Base-by-base conservation (phyloP, 108 stramenopile genomes). In the Seminavis robusta region DNA sequence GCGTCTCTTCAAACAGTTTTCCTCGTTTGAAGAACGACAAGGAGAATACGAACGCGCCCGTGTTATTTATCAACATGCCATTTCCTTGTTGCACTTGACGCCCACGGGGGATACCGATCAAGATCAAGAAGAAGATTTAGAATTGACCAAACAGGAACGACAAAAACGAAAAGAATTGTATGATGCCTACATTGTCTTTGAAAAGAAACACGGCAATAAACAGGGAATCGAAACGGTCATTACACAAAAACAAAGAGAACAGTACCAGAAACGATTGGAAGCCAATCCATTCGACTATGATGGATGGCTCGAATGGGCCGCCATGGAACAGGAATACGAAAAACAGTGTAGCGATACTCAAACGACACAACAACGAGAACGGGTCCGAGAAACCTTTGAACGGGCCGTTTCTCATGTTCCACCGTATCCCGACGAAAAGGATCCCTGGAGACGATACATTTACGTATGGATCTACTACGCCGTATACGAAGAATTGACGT, bases 401-500 rank as follows among this genome's bases (percentile, higher is more conserved):
- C 81, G 92, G 44, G 99, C 99, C 5, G 89, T 98, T 25, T 79
- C 88, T 19, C 79, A 97, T 46, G 54, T 97, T 27, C 96, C 94
- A 31, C 97, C 97, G 17, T 74, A 90, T 8, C 56, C 70, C 26
- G 54, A 77, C 10, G 78, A 97, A 37, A 99, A 98, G 63, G 85
- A 92, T 27, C 85, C 84, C 63, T 99, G 99, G 99, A 80, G 81
- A 61, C 69, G 98, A 24, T 99, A 99, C 71, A 97, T 99, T 46
- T 99, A 93, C 56, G 75, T 99, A 29, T 99, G 97, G 97, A 94
- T 98, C 49, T 95, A 95, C 59, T 97, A 95, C 56, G 96, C 97
- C 4, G 45, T 94, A 1, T 98, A 85, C 47, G 99, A 99, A 71
- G 97, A 98, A 67, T 49, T 99, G 29, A 65, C 74, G 38, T 74